Evolutionary conservation across 192 early-diverging fungal genomes (phyloP).

Genomic region (Backusella luteola): DNA sequence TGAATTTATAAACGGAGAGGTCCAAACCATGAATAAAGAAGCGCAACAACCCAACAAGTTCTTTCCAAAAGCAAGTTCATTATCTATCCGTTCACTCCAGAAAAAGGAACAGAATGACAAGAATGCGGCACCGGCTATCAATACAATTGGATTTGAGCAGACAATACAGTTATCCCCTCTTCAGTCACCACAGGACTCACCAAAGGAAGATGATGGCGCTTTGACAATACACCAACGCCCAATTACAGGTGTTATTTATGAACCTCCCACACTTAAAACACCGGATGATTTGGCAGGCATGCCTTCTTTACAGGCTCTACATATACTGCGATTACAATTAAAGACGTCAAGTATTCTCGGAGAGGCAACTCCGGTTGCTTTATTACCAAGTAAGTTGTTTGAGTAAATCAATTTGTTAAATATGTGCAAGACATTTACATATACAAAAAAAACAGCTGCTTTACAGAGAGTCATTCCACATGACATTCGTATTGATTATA

Average conservation of each 20-base stretch:
- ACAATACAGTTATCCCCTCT: background rate
- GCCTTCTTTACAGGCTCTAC: conserved; percentile 28
- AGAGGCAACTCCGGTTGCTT: background rate
- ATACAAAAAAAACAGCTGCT: conserved; percentile 16
- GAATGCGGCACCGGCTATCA: background rate
- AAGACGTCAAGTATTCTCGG: conserved; percentile 25
- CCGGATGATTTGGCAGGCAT: conserved; percentile 21
- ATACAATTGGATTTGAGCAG: background rate
- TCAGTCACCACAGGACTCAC: background rate
- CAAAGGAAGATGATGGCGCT: background rate
- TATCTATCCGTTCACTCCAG: background rate
- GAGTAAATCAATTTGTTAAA: background rate
- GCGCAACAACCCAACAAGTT: background rate
- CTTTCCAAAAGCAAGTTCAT: background rate
- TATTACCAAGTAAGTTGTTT: conserved; percentile 24
- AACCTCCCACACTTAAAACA: conserved; percentile 10
- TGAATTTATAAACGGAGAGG: background rate
- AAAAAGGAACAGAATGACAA: background rate
- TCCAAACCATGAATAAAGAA: background rate
- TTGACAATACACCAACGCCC: background rate
- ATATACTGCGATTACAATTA: conserved; percentile 30
- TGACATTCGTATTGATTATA: conserved; percentile 34
- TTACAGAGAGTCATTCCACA: conserved; percentile 31
- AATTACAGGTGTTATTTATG: conserved; percentile 6
- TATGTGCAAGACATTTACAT: no score